A percentile compares a stretch with the other conserved stretches of the same genome.
These are phyloP conservation scores for Ettlia oleoabundans DNA, from an alignment of 139 green algal genomes.

Conservation along the genomic window DNA sequence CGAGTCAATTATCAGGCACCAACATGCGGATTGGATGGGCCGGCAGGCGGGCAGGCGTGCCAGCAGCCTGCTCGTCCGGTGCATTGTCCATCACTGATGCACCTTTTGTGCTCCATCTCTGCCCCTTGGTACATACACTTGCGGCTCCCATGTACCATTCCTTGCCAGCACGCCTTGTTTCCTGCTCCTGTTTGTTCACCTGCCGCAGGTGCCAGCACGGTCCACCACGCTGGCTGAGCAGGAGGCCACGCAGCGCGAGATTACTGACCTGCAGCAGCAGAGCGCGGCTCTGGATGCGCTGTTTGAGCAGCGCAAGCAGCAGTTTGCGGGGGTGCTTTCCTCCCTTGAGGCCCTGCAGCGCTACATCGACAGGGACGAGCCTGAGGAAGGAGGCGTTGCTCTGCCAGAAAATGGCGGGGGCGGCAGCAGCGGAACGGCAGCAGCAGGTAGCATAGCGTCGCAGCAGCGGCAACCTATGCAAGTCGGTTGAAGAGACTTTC, in stretches of 20 bases:
- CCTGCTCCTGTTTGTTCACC: background rate
- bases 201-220: slow-evolving; percentile 27
- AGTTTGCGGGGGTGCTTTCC: slow-evolving; percentile 31
- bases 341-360: slow-evolving; percentile 7
- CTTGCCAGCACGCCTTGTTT: background rate
- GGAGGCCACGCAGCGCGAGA: slow-evolving; percentile 34
- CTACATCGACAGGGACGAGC: background rate
- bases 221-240: slow-evolving; percentile 39
- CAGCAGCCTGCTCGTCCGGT: too few relatives aligned
- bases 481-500: background rate
- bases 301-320: slow-evolving; percentile 27
- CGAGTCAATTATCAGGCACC: too few relatives aligned
- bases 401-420: background rate
- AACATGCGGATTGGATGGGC: too few relatives aligned
- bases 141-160: too few relatives aligned
- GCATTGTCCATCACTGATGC: too few relatives aligned
- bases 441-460: background rate
- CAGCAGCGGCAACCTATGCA: slow-evolving; percentile 27
- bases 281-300: slow-evolving; percentile 3
- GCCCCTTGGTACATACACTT: too few relatives aligned
- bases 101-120: too few relatives aligned
- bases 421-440: background rate
- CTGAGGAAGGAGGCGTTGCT: background rate
- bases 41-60: too few relatives aligned
- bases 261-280: slow-evolving; percentile 42